Base-by-base conservation (phyloP, 2,329 filamentous ascomycete genomes). In the Celoporthe dispersa region DNA sequence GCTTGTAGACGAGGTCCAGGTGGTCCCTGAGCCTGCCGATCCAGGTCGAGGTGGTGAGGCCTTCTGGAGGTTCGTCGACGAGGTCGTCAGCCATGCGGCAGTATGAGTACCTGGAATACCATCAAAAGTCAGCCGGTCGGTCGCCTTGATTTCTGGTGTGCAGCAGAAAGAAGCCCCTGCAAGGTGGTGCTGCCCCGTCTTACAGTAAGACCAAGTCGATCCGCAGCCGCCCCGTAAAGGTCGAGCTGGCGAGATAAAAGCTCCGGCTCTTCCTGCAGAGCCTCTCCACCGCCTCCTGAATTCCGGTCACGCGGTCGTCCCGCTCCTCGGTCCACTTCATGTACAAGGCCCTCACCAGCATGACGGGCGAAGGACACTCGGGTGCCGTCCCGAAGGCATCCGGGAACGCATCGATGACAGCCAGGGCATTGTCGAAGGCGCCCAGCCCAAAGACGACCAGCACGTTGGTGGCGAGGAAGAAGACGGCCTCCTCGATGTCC, bases 21-120 rank as follows among this genome's bases (percentile, higher is more conserved):
- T 88, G 91, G 3, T 79, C 77, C 33, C 83, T 83, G 28, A 92
- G 81, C 75, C 87, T 89, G 22, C 79, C 76, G 61, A 92, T 87
- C 86, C 89, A 92, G 11, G 79, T 74, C 35, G 80, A 79, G 7
- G 90, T 88, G 73, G 90, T 87, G 0, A 81, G 75, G 0, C 81
- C 76, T 1, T 82, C 83, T 1, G 80, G 74, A 0, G 91, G 87
- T 70, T 92, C 86, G 73, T 94, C 91, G 11, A 94, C 86, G 5
- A 94, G 81, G 74, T 94, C 91, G 76, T 94, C 92, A 1, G 90
- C 90, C 12, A 92, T 87, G 14, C 91, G 85, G 74, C 91, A 94
- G 76, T 92, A 93, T 0, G 90, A 91, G 76, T 93, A 93, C 4
- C 86, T 87, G n/a, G 57, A 25, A 7, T 48, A 9, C 11, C 3